Evolutionary conservation across 1,284 basidiomycete species (phyloP), one percentile per base, ranked within the genome.

Genomic region (Ceratobasidium theobromae): DNA sequence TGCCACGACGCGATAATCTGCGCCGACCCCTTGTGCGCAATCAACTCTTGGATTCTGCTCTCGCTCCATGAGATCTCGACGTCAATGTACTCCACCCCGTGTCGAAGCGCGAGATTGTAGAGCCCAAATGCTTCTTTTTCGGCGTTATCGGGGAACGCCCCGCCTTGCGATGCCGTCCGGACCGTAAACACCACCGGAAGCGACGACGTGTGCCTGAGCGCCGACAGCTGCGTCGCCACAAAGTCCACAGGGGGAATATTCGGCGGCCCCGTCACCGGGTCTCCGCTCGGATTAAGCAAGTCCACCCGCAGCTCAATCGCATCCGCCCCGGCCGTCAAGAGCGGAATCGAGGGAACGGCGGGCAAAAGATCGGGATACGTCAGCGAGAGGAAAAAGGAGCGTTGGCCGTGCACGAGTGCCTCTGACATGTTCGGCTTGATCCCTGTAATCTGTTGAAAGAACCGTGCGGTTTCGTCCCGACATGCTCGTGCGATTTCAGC

Each of bases 261-360:
- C 0, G 84, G 80, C 0, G 77, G 71, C 12, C 79, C 74, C 5
- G 49, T 45, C 1, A 69, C 72, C 6, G 57, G 51, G 21, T 38
- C 38, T 79, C 77, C 2, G 77, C 75, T 35, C 35, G 58, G 53
- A 49, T 52, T 86, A 25, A 99, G 82, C 11, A 99, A 82, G 76
- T 99, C 96, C 4, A 95, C 95, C 2, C 96, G 88, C 28, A 99
- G 77, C 77, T 99, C 96, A 67, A 99, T 79, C 0, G 95, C 96
- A 73, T 99, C 95, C 1, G 87, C 89, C 2, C 97, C 96, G n/a
- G 84, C 80, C 0, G 85, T 86, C 68, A 98, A 78, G 60, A 88
- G 83, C 9, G 88, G 84, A 57, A 98, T 83, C 43, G 86, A 76
- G 11, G 81, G 77, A 38, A 96, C 80, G 0, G 89, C 88, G 3